Conservation (phyloP, 2,329 filamentous ascomycete species). For the Xylariales sp. region DNA sequence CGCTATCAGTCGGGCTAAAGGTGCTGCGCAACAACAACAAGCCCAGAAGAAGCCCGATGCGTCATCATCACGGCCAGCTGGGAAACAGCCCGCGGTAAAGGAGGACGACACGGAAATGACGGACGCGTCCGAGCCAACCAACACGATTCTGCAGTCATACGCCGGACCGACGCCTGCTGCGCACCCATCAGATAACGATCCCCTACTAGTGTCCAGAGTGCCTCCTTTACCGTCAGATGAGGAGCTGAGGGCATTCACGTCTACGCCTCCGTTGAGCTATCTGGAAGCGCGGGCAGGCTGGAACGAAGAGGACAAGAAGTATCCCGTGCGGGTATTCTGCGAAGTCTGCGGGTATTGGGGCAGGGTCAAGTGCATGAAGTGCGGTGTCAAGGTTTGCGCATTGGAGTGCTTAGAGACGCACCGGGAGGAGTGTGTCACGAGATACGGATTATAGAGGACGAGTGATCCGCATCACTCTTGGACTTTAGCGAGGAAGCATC, state of each 20-base stretch:
- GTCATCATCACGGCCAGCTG: constrained; percentile 1
- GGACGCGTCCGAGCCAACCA: constrained; percentile 26
- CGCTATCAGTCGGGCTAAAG: constrained; percentile 10
- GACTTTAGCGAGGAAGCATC: too few relatives aligned
- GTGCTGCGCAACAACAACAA: constrained; percentile 8
- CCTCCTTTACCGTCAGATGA: constrained; percentile 54
- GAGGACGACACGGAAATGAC: constrained; percentile 36
- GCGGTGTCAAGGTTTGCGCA: constrained; percentile 72
- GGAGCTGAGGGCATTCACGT: constrained; percentile 60
- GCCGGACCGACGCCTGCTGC: constrained; percentile 26
- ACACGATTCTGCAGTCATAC: constrained; percentile 4
- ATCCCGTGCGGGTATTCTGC: constrained; percentile 64
- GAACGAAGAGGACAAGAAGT: constrained; percentile 34
- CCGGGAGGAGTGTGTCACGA: constrained; percentile 64
- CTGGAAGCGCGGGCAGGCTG: constrained; percentile 53
- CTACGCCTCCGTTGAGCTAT: constrained; percentile 63
- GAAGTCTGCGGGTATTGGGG: constrained; percentile 83
- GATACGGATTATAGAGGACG: constrained; percentile 52
- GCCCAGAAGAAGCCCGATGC: constrained; percentile 9
- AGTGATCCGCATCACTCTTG: too few relatives aligned
- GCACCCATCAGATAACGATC: constrained; percentile 49
- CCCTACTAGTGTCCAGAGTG: constrained; percentile 53
- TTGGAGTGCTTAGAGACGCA: constrained; percentile 70
- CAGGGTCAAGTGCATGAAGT: constrained; percentile 69
- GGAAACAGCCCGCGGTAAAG: constrained; percentile 9